Evolutionary conservation across 2,329 filamentous ascomycete species (phyloP), one percentile per base, ranked within the genome.

Genomic region (Colletotrichum sp.): DNA sequence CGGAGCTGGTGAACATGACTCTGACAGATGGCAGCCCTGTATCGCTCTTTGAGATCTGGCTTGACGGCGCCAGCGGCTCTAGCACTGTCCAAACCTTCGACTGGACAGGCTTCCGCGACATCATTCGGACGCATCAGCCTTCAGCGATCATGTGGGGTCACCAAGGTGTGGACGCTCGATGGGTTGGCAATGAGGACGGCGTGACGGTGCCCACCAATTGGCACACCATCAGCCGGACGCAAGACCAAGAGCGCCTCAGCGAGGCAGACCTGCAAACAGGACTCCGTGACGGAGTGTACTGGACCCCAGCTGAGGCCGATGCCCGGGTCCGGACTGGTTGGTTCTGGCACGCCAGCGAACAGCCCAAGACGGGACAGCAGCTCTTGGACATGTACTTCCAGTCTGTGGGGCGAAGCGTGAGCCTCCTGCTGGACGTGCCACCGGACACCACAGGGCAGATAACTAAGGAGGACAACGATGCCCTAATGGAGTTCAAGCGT

Each of bases 171-270:
- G 81, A 82, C 60, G 81, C 81, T 12, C 78, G 81, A 43, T 82
- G 81, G 81, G 81, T 82, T 7, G 81, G 81, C 36, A 82, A 82
- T 69, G 81, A 82, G 67, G 81, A 82, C 21, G 81, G 81, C 6
- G 77, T 78, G 43, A 78, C 80, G 4, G 78, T 79, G 7, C 36
- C 69, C 3, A 81, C 80, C 13, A 82, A 82, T 67, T 82, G 81
- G 81, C 80, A 82, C 64, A 79, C 80, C 26, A 81, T 82, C 66
- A 80, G 77, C 69, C 79, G 80, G 16, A 82, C 80, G 6, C 81
- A 81, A 64, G 80, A 82, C 57, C 73, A 81, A 10, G 34, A 74
- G 18, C 81, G 76, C 16, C 81, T 82, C 67, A 67, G 69, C 18
- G 80, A 77, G 18, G 78, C 72, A 4, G 71, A 80, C 52, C 77